These are phyloP conservation scores for Alnus glutinosa DNA, from an alignment of 306 rosid genomes.

Conservation along the genomic window DNA sequence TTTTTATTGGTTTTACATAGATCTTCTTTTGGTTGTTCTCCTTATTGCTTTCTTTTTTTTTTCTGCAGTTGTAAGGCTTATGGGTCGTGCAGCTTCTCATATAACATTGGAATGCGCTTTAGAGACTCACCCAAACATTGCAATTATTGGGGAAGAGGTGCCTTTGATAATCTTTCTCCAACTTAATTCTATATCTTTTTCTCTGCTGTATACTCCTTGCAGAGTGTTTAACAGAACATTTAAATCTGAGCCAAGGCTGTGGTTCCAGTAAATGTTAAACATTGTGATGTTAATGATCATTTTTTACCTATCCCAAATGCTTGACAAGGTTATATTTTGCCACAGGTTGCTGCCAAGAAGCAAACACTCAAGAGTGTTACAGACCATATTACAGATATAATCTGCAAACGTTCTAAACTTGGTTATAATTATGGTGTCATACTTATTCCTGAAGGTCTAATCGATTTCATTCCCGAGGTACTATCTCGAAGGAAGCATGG, in stretches of 20 bases:
- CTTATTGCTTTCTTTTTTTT: background rate
- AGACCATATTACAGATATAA: slow-evolving; percentile 78
- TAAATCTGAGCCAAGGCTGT: background rate
- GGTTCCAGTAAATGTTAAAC: too few species aligned
- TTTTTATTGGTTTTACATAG: too few species aligned
- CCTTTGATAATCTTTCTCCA: slow-evolving; percentile 8
- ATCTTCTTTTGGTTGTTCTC: background rate
- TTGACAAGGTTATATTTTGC: slow-evolving; percentile 30
- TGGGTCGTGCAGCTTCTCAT: slow-evolving; percentile 99
- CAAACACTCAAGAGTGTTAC: slow-evolving; percentile 89
- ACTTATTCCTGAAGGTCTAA: slow-evolving; percentile 95
- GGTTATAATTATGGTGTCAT: slow-evolving; percentile 91
- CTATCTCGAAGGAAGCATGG: slow-evolving; percentile 18
- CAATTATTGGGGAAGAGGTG: slow-evolving; percentile 98
- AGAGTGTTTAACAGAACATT: background rate
- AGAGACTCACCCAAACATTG: slow-evolving; percentile 93
- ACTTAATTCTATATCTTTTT: background rate
- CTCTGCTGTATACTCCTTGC: background rate
- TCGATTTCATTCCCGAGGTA: slow-evolving; percentile 99
- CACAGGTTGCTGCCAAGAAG: slow-evolving; percentile 92
- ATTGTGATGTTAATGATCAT: background rate
- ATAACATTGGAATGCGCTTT: slow-evolving; percentile 94
- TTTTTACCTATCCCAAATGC: too few species aligned
- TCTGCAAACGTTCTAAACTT: slow-evolving; percentile 67
- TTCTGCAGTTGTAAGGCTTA: slow-evolving; percentile 91